A percentile compares a stretch with the other conserved stretches of the same genome.
phyloP scores from a whole-genome alignment of 768 basidiomycete species.

The Hirschioporus abietinus region DNA sequence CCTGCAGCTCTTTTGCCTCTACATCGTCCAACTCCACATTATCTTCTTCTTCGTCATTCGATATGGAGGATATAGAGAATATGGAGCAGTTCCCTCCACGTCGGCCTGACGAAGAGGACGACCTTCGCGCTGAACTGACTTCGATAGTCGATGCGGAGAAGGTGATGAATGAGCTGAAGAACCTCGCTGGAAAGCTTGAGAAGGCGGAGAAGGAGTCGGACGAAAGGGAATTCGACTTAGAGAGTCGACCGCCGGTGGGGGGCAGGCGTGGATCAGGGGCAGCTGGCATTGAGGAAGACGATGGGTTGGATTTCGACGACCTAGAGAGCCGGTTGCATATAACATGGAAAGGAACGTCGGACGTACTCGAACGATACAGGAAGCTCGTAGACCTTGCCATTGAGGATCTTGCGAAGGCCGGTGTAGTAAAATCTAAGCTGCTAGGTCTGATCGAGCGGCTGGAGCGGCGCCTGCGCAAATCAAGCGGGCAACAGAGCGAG shows the following conservation, averaged over 20 bases:
- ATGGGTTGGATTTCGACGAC: conserved; percentile 14
- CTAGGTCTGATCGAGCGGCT: conserved; percentile 62
- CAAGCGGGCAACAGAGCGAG: conserved; percentile 30
- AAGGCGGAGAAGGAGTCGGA: conserved; percentile 31
- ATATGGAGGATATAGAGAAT: conserved; percentile 37
- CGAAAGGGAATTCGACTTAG: conserved; percentile 22
- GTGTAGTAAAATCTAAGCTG: conserved; percentile 48
- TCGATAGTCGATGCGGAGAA: neutral
- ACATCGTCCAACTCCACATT: conserved; percentile 12
- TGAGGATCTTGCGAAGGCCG: conserved; percentile 23
- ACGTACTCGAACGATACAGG: conserved; percentile 10
- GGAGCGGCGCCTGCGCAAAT: conserved; percentile 32
- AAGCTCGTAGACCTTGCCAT: conserved; percentile 8
- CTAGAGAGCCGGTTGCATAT: neutral
- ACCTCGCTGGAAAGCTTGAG: conserved; percentile 38
- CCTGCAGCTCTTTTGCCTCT: conserved; percentile 47
- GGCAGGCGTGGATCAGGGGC: neutral
- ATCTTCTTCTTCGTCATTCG: conserved; percentile 29
- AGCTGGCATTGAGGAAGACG: conserved; percentile 8
- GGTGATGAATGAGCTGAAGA: conserved; percentile 28
- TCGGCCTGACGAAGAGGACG: neutral
- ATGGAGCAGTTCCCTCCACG: conserved; percentile 9
- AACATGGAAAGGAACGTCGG: conserved; percentile 1
- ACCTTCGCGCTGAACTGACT: neutral
- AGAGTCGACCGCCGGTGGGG: conserved; percentile 10